Evolutionary conservation across 495 filamentous ascomycete genomes (phyloP), one percentile per base, ranked within the genome.

Genomic region (Cercophora newfieldiana): DNA sequence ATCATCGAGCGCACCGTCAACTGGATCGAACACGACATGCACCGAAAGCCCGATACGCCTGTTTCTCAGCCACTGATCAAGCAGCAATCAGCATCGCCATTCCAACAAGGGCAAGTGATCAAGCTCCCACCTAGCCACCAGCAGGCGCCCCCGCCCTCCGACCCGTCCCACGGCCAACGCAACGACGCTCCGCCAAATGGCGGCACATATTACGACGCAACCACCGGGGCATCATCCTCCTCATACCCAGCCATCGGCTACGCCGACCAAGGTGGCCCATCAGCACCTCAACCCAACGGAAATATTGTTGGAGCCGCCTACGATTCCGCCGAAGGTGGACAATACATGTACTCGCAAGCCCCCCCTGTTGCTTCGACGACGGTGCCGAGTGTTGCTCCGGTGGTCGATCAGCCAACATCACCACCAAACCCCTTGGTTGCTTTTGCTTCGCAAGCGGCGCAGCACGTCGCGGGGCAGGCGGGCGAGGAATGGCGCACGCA

Each of bases 21-120:
- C 28, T 79, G 77, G 75, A 83, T 83, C 68, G 78, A 83, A 33
- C 75, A 75, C 12, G 80, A 79, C 63, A 78, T 75, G 76, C 47
- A 54, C 26, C 69, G 63, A 7, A 73, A 73, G 63, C 57, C 53
- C 18, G 64, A 28, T n/a, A 54, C 64, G 10, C 55, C 75, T 16
- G 19, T 59, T 7, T 31, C 47, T 7, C 66, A 62, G 33, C 21
- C 28, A 14, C 16, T 59, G 2, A 50, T 60, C 28, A 71, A 72
- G 29, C 66, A 64, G 18, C 56, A 60, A 19, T 62, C 67, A 16
- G 37, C 64, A 26, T 44, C 68, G 0, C 63, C 68, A 1, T 68
- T 64, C 31, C 69, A 63, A 26, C 64, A 61, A 51, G 16, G 48
- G 6, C 28, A 57, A 1, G 18, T 30, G 47, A 55, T 30, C 18